Conservation (phyloP, 306 rosid genomes). For the Fagus crenata region DNA sequence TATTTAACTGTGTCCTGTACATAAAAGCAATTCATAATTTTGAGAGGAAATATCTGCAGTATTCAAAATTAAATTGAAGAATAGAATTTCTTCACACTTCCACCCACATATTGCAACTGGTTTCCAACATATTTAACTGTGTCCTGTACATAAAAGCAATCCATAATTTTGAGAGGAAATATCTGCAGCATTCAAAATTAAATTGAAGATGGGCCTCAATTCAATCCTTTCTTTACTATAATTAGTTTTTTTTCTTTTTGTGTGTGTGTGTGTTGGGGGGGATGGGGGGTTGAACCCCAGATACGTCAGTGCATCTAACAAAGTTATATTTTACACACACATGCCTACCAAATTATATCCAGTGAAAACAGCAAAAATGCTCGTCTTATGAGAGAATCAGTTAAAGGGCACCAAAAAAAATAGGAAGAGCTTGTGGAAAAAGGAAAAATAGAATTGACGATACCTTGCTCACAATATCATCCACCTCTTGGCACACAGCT, state of each 20-base stretch:
- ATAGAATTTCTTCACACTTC: conserved; percentile 60
- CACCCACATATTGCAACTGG: conserved; percentile 68
- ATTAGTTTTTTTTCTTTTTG: background rate
- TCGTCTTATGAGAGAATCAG: conserved; percentile 13
- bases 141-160: conserved; percentile 50
- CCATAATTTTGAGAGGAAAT: conserved; percentile 12
- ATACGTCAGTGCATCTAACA: background rate
- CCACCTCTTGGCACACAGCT: conserved; percentile 80
- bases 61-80: conserved; percentile 31
- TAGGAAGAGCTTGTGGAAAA: background rate
- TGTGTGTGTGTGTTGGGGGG: background rate
- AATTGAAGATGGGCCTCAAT: background rate
- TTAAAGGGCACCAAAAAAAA: background rate
- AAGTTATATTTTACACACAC: background rate
- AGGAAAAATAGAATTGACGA: background rate
- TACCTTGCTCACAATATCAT: conserved; percentile 69
- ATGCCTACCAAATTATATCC: background rate
- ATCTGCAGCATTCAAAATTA: conserved; percentile 2
- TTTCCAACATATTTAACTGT: conserved; percentile 68
- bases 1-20: conserved; percentile 70
- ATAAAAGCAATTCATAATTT: conserved; percentile 18
- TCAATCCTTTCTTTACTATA: background rate
- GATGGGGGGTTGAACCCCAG: background rate
- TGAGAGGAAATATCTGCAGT: conserved; percentile 5
- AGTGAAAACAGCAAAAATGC: background rate